Base-by-base conservation (phyloP, 176 grass and related monocot genomes). In the Triticum monococcum region DNA sequence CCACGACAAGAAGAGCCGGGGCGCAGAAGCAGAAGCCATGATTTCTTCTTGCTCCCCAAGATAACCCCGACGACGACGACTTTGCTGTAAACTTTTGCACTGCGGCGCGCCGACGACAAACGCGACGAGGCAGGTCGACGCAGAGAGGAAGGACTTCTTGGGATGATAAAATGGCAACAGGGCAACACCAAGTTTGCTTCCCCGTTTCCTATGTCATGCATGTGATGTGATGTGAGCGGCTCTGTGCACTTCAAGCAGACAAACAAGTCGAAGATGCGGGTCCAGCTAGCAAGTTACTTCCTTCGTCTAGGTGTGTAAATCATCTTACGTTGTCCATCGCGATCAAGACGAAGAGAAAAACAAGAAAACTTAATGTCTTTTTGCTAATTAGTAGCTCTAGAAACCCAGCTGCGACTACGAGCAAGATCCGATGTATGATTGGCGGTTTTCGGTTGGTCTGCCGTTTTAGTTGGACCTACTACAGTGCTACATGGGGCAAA, bases 51-150 rank as follows among this genome's bases (percentile, higher is more conserved):
- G 54, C 72, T 31, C 48, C 48, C 13, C 9, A 67, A 85, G 72
- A 67, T 28, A 85, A 50, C 8, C 16, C 12, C 18, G 9, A 11
- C 11, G 43, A 41, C 41, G 41, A 72, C 52, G 83, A 64, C 52
- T 64, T 20, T 1, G 5, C 1, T 13, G 7, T 30, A 18, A n/a
- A 50, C 16, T 60, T 20, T 22, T 12, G 73, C 37, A 48, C 64
- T 79, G 50, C 65, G 88, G 79, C 72, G 79, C 72, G 14, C 14
- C 48, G 50, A 4, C 23, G 36, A 28, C 36, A 61, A 61, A 75
- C 18, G 77, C 26, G 85, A 86, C 12, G 92, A 81, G 89, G 76
- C 86, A 59, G 80, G 83, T 18, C 78, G 72, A 9, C 45, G 45
- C 45, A 54, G 50, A 7, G 16, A 35, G 16, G 12, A 36, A 7